phyloP scores from a whole-genome alignment of 2,329 filamentous ascomycete genomes.

The Phaeosphaeriaceae sp. region DNA sequence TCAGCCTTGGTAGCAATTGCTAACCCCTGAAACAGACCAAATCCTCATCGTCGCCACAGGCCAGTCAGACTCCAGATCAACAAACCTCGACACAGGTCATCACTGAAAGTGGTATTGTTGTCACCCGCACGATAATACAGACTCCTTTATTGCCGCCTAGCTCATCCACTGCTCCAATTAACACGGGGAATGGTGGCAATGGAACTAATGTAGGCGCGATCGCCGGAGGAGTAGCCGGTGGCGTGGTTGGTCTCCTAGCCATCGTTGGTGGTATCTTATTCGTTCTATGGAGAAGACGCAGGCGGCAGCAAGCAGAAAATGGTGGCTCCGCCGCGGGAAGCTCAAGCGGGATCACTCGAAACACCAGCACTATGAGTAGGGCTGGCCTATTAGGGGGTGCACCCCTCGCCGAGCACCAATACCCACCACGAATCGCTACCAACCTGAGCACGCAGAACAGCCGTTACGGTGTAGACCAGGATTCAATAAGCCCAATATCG shows the following conservation, averaged over 20 bases:
- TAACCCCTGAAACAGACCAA: conserved; percentile 15
- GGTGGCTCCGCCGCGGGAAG: conserved; percentile 15
- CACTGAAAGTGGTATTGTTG: conserved; percentile 52
- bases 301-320: conserved; percentile 28
- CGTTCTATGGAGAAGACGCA: conserved; percentile 47
- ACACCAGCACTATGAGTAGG: conserved; percentile 57
- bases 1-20: conserved; percentile 15
- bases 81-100: conserved; percentile 35
- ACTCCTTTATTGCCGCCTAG: conserved; percentile 28
- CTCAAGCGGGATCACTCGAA: conserved; percentile 44
- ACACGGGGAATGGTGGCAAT: conserved; percentile 13
- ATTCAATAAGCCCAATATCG: conserved; percentile 44
- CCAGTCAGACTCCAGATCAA: conserved; percentile 2
- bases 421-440: conserved; percentile 35
- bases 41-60: conserved; percentile 20
- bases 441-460: conserved; percentile 37
- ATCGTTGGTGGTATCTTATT: conserved; percentile 48
- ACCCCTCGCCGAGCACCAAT: conserved; percentile 22
- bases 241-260: conserved; percentile 44
- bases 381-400: conserved; percentile 50
- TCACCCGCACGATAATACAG: conserved; percentile 54
- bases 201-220: conserved; percentile 51
- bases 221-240: conserved; percentile 55
- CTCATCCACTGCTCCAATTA: conserved; percentile 14
- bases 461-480: conserved; percentile 28